A percentile compares a stretch with the other conserved stretches of the same genome.
Evolutionary conservation across 2,329 filamentous ascomycete species (phyloP).

Genomic region (Xylariaceae sp.): DNA sequence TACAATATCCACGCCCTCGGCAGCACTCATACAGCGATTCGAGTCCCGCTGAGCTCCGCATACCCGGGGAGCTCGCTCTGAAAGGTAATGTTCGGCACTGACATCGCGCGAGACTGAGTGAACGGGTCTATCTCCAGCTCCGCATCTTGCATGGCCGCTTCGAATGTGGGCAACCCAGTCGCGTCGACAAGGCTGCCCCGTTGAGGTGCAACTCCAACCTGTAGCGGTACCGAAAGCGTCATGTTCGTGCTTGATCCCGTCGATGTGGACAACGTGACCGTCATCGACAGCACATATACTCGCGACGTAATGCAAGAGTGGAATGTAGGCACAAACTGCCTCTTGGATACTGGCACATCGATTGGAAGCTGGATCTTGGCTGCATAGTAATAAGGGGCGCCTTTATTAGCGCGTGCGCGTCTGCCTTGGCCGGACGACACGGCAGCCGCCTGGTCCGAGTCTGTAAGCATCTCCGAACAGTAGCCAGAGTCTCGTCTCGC

Average conservation of each 20-base stretch:
- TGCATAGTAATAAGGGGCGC: constrained; percentile 36
- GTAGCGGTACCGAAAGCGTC: constrained; percentile 48
- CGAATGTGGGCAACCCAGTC: constrained; percentile 43
- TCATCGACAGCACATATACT: constrained; percentile 50
- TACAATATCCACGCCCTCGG: too few relatives aligned
- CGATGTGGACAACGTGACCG: constrained; percentile 34
- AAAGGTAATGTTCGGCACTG: constrained; percentile 33
- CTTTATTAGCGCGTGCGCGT: constrained; percentile 13
- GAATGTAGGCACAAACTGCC: constrained; percentile 55
- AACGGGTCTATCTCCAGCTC: constrained; percentile 42
- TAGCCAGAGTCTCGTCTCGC: constrained; percentile 54
- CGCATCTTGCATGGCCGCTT: constrained; percentile 38
- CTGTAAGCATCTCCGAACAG: constrained; percentile 29
- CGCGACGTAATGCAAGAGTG: constrained; percentile 57
- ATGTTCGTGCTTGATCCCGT: constrained; percentile 41
- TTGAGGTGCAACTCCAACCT: constrained; percentile 43
- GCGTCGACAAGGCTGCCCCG: constrained; percentile 29
- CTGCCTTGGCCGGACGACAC: neutral
- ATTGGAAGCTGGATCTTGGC: constrained; percentile 48
- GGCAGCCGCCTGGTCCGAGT: constrained; percentile 29
- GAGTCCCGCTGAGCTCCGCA: constrained; percentile 10
- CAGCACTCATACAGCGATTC: neutral
- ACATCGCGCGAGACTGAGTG: constrained; percentile 41
- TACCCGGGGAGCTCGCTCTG: constrained; percentile 37
- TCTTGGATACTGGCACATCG: constrained; percentile 44